Evolutionary conservation across 495 filamentous ascomycete species (phyloP).

Genomic region (Penicillium atrosanguineum): DNA sequence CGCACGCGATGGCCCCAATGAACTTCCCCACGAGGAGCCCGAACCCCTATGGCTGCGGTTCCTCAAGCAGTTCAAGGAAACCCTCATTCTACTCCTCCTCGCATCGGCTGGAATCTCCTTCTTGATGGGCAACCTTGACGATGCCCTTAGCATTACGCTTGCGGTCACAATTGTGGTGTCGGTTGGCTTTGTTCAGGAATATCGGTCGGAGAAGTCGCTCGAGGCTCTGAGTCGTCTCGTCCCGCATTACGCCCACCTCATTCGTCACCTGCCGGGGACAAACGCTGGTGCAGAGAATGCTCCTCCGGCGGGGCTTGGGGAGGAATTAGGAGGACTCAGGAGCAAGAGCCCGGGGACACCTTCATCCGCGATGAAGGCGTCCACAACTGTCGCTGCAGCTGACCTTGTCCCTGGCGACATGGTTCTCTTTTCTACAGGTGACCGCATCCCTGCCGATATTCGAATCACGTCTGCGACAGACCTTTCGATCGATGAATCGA

Average conservation of each 20-base stretch:
- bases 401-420: constrained; percentile 90
- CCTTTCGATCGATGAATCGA: constrained; percentile 92
- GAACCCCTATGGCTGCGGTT: constrained; percentile 95
- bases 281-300: constrained; percentile 23
- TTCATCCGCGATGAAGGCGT: constrained; percentile 64
- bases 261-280: constrained; percentile 53
- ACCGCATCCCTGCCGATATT: constrained; percentile 94
- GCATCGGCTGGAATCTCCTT: constrained; percentile 87
- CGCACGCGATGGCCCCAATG: constrained; percentile 82
- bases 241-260: constrained; percentile 89
- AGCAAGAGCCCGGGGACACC: constrained; percentile 38
- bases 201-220: constrained; percentile 94
- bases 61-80: constrained; percentile 92
- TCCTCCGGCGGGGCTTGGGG: constrained; percentile 30
- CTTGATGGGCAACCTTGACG: constrained; percentile 91
- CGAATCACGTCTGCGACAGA: constrained; percentile 87
- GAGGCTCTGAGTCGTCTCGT: constrained; percentile 92
- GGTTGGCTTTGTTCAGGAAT: constrained; percentile 96
- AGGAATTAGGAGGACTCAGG: constrained; percentile 45
- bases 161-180: constrained; percentile 96
- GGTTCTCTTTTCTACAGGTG: constrained; percentile 89
- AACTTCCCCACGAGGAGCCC: constrained; percentile 88
- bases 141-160: constrained; percentile 90
- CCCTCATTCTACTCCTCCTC: constrained; percentile 84
- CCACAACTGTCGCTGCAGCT: constrained; percentile 77